Conservation (phyloP, 441 rosid genomes). For the Gossypium laxum region DNA sequence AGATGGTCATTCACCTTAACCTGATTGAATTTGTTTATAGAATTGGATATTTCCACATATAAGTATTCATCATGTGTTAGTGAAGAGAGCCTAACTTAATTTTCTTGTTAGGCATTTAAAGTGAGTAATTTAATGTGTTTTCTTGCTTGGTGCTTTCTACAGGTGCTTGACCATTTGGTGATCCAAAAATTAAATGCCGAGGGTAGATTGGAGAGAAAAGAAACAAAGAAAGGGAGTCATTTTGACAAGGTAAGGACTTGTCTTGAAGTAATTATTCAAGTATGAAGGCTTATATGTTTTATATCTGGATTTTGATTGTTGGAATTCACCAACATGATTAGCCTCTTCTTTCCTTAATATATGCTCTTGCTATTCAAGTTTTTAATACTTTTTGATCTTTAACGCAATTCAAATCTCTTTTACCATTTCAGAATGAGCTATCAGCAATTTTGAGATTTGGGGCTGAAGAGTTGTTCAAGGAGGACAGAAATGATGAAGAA, state of each 20-base stretch:
- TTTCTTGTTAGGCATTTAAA: background rate
- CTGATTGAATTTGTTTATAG: background rate
- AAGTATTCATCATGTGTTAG: background rate
- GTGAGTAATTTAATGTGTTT: conserved; percentile 9
- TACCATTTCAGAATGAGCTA: conserved; percentile 70
- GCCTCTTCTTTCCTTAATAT: background rate
- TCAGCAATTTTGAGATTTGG: conserved; percentile 98
- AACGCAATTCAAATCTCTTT: conserved; percentile 5
- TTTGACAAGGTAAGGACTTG: conserved; percentile 78
- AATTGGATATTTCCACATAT: background rate
- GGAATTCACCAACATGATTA: background rate
- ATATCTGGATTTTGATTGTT: background rate
- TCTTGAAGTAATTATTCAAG: background rate
- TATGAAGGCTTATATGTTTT: background rate
- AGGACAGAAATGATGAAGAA: conserved; percentile 91
- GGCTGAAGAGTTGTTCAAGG: conserved; percentile 97
- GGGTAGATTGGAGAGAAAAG: conserved; percentile 98
- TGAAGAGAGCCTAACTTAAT: background rate
- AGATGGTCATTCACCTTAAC: conserved; percentile 52
- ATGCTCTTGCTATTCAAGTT: background rate
- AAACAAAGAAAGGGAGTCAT: conserved; percentile 73
- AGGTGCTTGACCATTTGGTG: conserved; percentile 99
- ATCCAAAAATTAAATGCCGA: conserved; percentile 98
- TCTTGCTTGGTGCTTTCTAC: conserved; percentile 21
- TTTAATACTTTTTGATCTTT: background rate